Percentiles rank a stretch among this genome's conserved stretches.
These are phyloP conservation scores for Saccharomycopsis babjevae DNA, from an alignment of 805 yeast species.

Conservation along the genomic window DNA sequence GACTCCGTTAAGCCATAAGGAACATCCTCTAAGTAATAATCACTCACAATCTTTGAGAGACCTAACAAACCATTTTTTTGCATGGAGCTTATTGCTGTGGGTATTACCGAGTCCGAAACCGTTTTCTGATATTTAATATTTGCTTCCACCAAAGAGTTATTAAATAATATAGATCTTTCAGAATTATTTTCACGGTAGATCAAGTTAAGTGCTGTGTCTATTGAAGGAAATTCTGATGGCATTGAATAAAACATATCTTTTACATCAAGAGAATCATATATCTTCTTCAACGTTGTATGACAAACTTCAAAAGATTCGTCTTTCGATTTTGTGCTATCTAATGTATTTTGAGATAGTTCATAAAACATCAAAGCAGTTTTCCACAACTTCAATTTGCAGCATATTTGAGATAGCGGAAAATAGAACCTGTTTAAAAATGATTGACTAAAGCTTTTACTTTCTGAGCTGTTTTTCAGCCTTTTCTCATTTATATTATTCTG, in stretches of 20 bases:
- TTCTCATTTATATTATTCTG: conserved; percentile 18
- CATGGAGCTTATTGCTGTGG: conserved; percentile 25
- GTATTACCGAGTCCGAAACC: neutral
- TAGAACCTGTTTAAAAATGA: conserved; percentile 28
- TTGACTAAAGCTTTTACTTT: conserved; percentile 21
- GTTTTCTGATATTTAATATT: conserved; percentile 14
- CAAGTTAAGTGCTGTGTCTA: conserved; percentile 40
- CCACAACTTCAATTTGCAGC: conserved; percentile 27
- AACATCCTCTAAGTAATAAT: conserved; percentile 12
- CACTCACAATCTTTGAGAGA: conserved; percentile 37
- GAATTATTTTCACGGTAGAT: conserved; percentile 27
- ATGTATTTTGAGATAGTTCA: conserved; percentile 31
- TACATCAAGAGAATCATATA: conserved; percentile 49
- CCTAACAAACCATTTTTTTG: conserved; percentile 47
- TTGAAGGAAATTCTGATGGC: conserved; percentile 41
- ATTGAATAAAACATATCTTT: conserved; percentile 56
- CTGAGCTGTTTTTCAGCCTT: conserved; percentile 8
- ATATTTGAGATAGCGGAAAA: conserved; percentile 24
- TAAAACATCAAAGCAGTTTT: conserved; percentile 38
- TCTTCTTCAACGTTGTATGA: conserved; percentile 8
- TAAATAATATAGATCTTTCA: conserved; percentile 39
- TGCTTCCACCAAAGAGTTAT: conserved; percentile 48
- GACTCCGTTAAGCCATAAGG: neutral
- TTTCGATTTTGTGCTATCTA: conserved; percentile 9
- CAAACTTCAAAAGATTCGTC: neutral